Evolutionary conservation across 1,284 basidiomycete genomes (phyloP).

Genomic region (Heterobasidion irregulare): DNA sequence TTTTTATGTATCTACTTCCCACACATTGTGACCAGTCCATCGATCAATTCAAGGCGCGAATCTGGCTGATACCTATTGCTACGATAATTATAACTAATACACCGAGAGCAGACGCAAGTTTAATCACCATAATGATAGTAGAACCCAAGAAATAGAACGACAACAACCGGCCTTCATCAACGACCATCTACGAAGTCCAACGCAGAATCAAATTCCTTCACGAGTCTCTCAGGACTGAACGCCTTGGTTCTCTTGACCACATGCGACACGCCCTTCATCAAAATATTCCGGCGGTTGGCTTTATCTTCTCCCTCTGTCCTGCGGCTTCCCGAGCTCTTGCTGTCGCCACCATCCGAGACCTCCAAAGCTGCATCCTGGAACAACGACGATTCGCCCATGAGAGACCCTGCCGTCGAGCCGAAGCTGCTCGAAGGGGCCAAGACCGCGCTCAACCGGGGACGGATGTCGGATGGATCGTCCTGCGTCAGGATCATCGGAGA

Average conservation of each 20-base stretch:
- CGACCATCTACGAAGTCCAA: constrained; percentile 39
- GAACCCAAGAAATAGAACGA: too few species aligned
- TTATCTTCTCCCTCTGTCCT: neutral
- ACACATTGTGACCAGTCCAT: too few species aligned
- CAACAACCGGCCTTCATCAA: neutral
- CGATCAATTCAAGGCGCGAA: too few species aligned
- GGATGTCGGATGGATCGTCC: neutral
- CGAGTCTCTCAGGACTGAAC: constrained; percentile 29
- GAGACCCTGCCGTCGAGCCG: neutral
- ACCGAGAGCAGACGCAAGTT: too few species aligned
- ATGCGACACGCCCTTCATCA: neutral
- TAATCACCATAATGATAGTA: too few species aligned
- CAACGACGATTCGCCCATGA: neutral
- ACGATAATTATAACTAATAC: too few species aligned
- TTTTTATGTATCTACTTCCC: too few species aligned
- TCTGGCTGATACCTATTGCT: too few species aligned
- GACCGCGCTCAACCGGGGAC: neutral
- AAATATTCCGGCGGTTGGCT: neutral
- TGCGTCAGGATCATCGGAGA: neutral
- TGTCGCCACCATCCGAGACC: neutral
- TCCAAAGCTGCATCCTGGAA: neutral
- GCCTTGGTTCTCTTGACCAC: constrained; percentile 24
- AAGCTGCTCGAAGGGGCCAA: neutral
- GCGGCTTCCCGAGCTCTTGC: neutral
- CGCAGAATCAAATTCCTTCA: constrained; percentile 35